Evolutionary conservation across 1,139 yeast species (phyloP), one percentile per base, ranked within the genome.

Genomic region (Saccharomyces hybrid): DNA sequence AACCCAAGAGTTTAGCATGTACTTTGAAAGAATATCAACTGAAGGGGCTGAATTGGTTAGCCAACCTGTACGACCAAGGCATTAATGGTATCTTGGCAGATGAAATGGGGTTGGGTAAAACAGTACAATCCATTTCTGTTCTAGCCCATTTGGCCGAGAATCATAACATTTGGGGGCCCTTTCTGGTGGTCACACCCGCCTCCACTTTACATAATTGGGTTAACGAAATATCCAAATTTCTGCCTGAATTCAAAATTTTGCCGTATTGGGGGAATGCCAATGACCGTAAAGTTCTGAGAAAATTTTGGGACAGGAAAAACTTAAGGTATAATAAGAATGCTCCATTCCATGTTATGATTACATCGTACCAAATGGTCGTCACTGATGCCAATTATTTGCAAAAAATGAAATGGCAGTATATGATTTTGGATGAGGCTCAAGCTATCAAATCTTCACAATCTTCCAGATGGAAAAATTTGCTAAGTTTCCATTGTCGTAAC

Each of bases 191-290:
- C 16, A 93, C 99, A 0, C 99, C 99, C 0, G 96, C 99, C 0
- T 93, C 98, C 2, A 93, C 99, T 0, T 79, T 93, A 63, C 99
- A 93, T 68, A 93, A 93, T 70, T 93, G 99, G 99, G 98, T 93
- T 69, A 98, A 93, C 70, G 99, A 93, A 74, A 89, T 93, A 60
- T 74, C 95, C 14, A 87, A 82, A 68, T 93, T 95, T 66, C 95
- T 95, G 30, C 99, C 99, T 1, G 88, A 87, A 56, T 90, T 95
- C 71, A 91, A 91, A 69, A 97, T 91, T 2, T 76, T 93, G 62
- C 99, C 99, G 1, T 95, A 95, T 73, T 95, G 99, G 99, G 99
- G 99, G 57, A 88, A 83, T 67, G 90, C 90, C 4, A 91, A 91
- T 69, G 99, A 93, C 71, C 84, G 99, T 68, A 93, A 93, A 68